Evolutionary conservation across 768 basidiomycete species (phyloP).

Genomic region (Mycena kentingensis): DNA sequence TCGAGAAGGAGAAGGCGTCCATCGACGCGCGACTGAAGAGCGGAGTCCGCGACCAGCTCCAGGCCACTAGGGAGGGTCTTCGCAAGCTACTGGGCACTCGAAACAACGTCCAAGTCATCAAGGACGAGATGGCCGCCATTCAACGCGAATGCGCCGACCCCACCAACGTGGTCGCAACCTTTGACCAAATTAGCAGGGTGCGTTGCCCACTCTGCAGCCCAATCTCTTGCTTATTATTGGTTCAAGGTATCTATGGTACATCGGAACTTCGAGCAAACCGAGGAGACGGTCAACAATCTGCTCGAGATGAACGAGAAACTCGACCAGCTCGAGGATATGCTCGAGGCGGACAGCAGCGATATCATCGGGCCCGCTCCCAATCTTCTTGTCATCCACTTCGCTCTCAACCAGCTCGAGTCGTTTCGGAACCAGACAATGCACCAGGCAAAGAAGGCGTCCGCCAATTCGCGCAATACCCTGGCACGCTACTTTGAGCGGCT

Average conservation of each 20-base stretch:
- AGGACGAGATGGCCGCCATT: constrained; percentile 82
- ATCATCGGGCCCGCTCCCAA: constrained; percentile 88
- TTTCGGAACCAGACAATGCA: constrained; percentile 96
- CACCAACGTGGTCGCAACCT: constrained; percentile 75
- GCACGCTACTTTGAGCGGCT: constrained; percentile 84
- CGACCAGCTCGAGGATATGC: constrained; percentile 74
- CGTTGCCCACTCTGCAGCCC: constrained; percentile 29
- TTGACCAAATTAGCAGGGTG: constrained; percentile 95
- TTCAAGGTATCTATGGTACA: constrained; percentile 91
- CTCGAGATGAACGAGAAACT: constrained; percentile 90
- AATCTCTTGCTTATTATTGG: no score
- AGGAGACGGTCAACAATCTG: constrained; percentile 93
- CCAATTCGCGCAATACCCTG: constrained; percentile 66
- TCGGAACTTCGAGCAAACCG: constrained; percentile 90
- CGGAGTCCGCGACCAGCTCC: constrained; percentile 91
- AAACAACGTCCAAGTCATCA: constrained; percentile 75
- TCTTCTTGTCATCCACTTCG: constrained; percentile 87
- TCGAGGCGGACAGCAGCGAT: constrained; percentile 71
- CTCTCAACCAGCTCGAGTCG: constrained; percentile 87
- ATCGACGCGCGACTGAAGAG: constrained; percentile 88
- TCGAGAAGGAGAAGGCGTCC: constrained; percentile 95
- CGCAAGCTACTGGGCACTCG: constrained; percentile 78
- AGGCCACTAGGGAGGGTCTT: constrained; percentile 86
- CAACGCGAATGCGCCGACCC: constrained; percentile 79
- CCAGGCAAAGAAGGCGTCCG: constrained; percentile 82